A percentile compares a stretch with the other conserved stretches of the same genome.
These are phyloP conservation scores for Saksenaea oblongispora DNA, from an alignment of 371 early-diverging fungal species.

Conservation along the genomic window DNA sequence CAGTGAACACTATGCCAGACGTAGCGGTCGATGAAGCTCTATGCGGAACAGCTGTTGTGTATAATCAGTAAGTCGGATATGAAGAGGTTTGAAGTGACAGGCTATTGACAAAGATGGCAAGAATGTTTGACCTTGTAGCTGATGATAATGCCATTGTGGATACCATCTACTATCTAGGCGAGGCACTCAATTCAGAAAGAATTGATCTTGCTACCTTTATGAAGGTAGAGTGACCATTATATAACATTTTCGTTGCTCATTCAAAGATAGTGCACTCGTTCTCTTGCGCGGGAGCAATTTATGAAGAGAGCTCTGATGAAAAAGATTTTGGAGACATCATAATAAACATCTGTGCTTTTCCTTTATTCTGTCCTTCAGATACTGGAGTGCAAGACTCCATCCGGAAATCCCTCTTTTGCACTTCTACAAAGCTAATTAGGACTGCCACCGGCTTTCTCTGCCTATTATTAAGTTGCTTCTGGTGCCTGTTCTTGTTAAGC, in stretches of 20 bases:
- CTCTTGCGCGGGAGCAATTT: slow-evolving; percentile 84
- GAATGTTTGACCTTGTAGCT: slow-evolving; percentile 82
- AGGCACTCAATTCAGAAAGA: slow-evolving; percentile 73
- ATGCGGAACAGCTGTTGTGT: slow-evolving; percentile 67
- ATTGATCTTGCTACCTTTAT: slow-evolving; percentile 70
- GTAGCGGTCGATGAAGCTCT: slow-evolving; percentile 69
- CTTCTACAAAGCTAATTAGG: too few relatives aligned
- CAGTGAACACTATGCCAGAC: slow-evolving; percentile 61
- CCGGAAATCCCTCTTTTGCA: too few relatives aligned
- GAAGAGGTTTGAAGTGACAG: not conserved
- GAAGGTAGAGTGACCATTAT: slow-evolving; percentile 47
- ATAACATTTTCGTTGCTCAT: not conserved
- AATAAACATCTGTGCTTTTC: slow-evolving; percentile 5
- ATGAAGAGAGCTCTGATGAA: slow-evolving; percentile 82
- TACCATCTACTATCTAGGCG: slow-evolving; percentile 80
- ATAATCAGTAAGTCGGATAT: slow-evolving; percentile 69
- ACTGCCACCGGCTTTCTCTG: too few relatives aligned
- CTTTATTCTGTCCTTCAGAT: too few relatives aligned
- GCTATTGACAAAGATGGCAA: slow-evolving; percentile 19
- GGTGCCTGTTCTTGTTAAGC: too few relatives aligned
- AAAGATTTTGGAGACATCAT: slow-evolving; percentile 54
- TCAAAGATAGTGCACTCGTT: slow-evolving; percentile 65
- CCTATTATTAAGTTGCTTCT: too few relatives aligned
- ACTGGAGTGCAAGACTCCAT: too few relatives aligned
- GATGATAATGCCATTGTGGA: slow-evolving; percentile 92